Evolutionary conservation across 2,329 filamentous ascomycete species (phyloP), one percentile per base, ranked within the genome.

Genomic region (Hymenoscyphus fraxineus): DNA sequence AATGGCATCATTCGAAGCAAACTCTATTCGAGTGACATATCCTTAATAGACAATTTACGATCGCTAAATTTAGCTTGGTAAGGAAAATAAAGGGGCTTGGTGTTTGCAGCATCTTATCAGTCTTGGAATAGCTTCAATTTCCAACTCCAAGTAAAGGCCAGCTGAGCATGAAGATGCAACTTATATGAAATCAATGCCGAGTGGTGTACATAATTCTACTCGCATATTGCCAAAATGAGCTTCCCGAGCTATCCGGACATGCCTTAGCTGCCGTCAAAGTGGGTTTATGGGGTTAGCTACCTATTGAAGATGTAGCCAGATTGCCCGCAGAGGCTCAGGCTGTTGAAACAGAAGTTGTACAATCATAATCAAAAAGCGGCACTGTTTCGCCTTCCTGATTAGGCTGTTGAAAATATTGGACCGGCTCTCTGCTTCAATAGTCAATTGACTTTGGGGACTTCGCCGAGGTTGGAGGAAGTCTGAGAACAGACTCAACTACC

Each of bases 181-280:
- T 54, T 22, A 27, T 22, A 27, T 54, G 47, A 19, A 54, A 27
- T 5, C 47, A 4, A 27, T 54, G 47, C 47, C 19, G 47, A 27
- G 47, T 27, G 47, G 47, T 19, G 47, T 54, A 27, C 19, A 54
- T 22, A 54, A 54, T 54, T 54, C 22, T 19, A 27, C 47, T 54
- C 47, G 22, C 47, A 35, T 57, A 57, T 57, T 57, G 55, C 31
- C 55, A 57, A 57, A 57, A 57, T 57, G 31, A 31, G 31, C 31
- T 15, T 57, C 55, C 55, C n/a, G 55, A 38, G 55, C 22, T 57
- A 31, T 54, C 47, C 47, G 47, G 47, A 27, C 16, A 7, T 44
- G 6, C 9, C 41, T 44, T n/a, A 54, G 47, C 19, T 27, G 22
- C 47, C 19, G 47, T 54, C 1, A 19, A 54, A 54, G 47, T 22